Percentiles rank a stretch among this genome's conserved stretches.
Evolutionary conservation across 176 grass and related monocot species (phyloP).

Genomic region (Oryza coarctata): DNA sequence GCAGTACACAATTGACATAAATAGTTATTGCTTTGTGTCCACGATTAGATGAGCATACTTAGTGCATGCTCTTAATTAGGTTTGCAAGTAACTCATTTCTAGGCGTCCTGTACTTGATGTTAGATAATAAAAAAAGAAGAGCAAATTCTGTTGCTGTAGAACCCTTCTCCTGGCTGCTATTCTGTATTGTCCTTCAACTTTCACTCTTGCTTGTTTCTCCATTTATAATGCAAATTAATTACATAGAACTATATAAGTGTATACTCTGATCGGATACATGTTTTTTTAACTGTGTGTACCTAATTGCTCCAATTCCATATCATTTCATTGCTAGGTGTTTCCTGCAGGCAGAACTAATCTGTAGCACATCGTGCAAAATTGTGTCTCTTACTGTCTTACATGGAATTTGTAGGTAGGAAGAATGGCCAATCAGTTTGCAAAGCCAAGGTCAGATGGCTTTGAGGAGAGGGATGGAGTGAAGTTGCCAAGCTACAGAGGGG

Average conservation of each 20-base stretch:
- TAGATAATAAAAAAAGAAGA: not conserved
- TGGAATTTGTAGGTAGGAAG: conserved; percentile 73
- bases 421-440: conserved; percentile 95
- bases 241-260: not conserved
- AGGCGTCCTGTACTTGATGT: not conserved
- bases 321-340: not conserved
- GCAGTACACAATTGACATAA: not conserved
- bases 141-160: not conserved
- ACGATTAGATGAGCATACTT: not conserved
- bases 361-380: not conserved
- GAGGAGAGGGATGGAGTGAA: conserved; percentile 84
- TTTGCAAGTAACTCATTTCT: not conserved
- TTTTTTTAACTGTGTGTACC: not conserved
- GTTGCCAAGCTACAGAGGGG: conserved; percentile 88
- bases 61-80: not conserved
- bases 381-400: not conserved
- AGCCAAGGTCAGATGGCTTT: conserved; percentile 73
- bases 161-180: not conserved
- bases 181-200: not conserved
- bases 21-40: not conserved
- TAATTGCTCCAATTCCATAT: not conserved
- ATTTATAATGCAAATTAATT: not conserved
- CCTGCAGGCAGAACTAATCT: not conserved
- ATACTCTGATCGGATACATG: not conserved
- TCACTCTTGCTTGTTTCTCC: not conserved